These are phyloP conservation scores for Porcisia deanei DNA, from an alignment of 208 protist genomes.

Conservation along the genomic window DNA sequence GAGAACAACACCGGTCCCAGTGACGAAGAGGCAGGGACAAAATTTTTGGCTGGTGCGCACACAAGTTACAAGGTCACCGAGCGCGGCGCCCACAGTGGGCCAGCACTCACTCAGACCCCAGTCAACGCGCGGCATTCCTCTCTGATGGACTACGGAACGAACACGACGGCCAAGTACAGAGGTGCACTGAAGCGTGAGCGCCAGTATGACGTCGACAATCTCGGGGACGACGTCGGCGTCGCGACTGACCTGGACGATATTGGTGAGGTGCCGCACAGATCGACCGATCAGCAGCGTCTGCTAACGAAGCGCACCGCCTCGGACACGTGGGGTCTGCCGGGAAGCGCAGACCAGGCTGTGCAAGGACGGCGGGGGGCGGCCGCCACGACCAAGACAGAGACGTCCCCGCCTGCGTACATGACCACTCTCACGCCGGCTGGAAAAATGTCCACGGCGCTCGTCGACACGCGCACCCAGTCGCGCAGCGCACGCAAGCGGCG, in stretches of 20 bases:
- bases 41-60: neutral
- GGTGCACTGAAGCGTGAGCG: slow-evolving; percentile 45
- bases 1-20: slow-evolving; percentile 12
- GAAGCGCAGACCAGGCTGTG: neutral
- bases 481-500: slow-evolving; percentile 40
- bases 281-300: neutral
- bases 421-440: slow-evolving; percentile 12
- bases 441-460: slow-evolving; percentile 29
- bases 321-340: slow-evolving; percentile 6
- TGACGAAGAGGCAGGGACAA: neutral
- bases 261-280: neutral
- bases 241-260: neutral
- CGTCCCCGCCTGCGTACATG: slow-evolving; percentile 25
- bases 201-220: slow-evolving; percentile 7
- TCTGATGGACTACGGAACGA: neutral
- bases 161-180: neutral
- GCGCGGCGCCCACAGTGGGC: neutral
- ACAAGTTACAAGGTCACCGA: neutral
- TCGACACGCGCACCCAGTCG: slow-evolving; percentile 22
- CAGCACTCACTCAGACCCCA: neutral
- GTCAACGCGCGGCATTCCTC: slow-evolving; percentile 7
- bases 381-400: slow-evolving; percentile 13
- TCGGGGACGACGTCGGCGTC: slow-evolving; percentile 13
- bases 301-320: slow-evolving; percentile 4
- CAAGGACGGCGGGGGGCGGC: neutral